Evolutionary conservation across 1,284 basidiomycete genomes (phyloP).

Genomic region (Ustilago nuda): DNA sequence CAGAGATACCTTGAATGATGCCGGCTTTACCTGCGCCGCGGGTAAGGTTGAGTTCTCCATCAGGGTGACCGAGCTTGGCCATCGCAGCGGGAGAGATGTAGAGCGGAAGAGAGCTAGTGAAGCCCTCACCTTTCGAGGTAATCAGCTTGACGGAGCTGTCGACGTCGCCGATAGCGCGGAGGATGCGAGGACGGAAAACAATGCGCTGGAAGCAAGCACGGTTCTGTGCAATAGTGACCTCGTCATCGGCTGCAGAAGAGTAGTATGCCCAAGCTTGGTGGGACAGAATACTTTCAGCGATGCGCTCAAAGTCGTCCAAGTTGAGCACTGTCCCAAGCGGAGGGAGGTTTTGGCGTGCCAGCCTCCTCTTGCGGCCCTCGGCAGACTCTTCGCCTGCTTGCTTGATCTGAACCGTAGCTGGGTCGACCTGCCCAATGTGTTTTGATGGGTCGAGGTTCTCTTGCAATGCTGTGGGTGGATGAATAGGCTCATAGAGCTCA

Average conservation of each 20-base stretch:
- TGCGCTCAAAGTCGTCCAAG: conserved; percentile 86
- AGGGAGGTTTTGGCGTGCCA: conserved; percentile 71
- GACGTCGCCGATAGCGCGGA: conserved; percentile 86
- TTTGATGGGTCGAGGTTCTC: conserved; percentile 59
- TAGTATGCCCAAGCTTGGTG: conserved; percentile 69
- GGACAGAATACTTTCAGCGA: conserved; percentile 58
- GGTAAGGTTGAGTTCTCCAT: conserved; percentile 90
- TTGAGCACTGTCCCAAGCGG: conserved; percentile 82
- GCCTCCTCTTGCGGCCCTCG: conserved; percentile 40
- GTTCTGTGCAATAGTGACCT: conserved; percentile 74
- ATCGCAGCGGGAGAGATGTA: conserved; percentile 88
- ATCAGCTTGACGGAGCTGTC: conserved; percentile 73
- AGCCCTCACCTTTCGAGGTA: conserved; percentile 26
- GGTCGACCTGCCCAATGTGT: conserved; percentile 60
- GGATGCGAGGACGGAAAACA: conserved; percentile 92
- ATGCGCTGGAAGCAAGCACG: conserved; percentile 87
- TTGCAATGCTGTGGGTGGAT: conserved; percentile 64
- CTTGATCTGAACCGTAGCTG: conserved; percentile 44
- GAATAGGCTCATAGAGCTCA: conserved; percentile 65
- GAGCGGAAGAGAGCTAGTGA: conserved; percentile 44
- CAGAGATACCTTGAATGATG: conserved; percentile 88
- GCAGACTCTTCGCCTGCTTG: conserved; percentile 45
- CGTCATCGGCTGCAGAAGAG: conserved; percentile 73
- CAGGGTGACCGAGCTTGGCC: conserved; percentile 90
- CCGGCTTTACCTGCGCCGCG: conserved; percentile 78